A percentile compares a stretch with the other conserved stretches of the same genome.
phyloP scores from a whole-genome alignment of 352 stramenopile species.

The Pythium pyrilobum region DNA sequence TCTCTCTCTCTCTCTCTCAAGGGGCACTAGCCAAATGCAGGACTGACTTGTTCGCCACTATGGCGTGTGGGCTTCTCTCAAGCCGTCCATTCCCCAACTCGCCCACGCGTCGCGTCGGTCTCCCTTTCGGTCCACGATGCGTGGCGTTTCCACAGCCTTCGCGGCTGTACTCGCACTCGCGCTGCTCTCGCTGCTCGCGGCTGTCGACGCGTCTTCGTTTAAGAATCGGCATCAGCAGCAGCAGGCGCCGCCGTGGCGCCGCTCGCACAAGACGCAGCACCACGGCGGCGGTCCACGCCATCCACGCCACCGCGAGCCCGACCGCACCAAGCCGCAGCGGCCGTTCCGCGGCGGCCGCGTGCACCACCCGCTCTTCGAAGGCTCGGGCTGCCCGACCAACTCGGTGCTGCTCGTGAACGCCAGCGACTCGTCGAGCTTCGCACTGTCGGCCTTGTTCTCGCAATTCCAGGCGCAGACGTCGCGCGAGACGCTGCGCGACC shows the following conservation, averaged over 20 bases:
- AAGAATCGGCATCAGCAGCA: too few relatives aligned
- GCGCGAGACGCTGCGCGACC: not conserved
- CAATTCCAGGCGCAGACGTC: conserved; percentile 22
- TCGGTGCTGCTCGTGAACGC: conserved; percentile 23
- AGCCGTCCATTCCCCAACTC: not conserved
- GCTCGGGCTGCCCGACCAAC: conserved; percentile 18
- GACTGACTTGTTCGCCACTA: too few relatives aligned
- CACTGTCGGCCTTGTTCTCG: conserved; percentile 25
- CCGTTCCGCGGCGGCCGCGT: conserved; percentile 23
- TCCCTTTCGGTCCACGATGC: not conserved
- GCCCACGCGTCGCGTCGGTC: not conserved
- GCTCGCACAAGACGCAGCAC: not conserved
- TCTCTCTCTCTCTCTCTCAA: too few relatives aligned
- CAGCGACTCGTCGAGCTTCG: conserved; percentile 22
- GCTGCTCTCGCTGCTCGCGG: not conserved
- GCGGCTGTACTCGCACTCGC: not conserved
- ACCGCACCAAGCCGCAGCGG: conserved; percentile 2
- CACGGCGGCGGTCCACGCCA: not conserved
- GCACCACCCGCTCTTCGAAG: conserved; percentile 22
- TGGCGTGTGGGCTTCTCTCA: not conserved
- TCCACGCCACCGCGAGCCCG: not conserved
- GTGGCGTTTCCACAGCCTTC: not conserved
- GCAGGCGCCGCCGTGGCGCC: not conserved
- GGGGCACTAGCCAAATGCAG: too few relatives aligned
- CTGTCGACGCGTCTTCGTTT: not conserved